These are phyloP conservation scores for Agastache rugosa DNA, from an alignment of 257 asterid species.

Conservation along the genomic window DNA sequence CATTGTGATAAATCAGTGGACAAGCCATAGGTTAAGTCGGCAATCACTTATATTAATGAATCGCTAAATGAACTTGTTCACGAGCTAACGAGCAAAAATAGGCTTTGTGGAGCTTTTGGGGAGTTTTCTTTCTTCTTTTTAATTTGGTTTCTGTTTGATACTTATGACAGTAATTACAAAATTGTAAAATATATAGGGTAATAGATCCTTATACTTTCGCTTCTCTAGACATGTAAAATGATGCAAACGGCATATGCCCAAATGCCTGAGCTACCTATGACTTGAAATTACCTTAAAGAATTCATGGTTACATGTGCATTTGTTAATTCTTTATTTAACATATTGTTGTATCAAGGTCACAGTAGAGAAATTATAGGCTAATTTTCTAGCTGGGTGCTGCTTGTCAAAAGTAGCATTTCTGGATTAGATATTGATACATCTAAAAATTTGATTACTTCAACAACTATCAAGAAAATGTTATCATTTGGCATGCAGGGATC, in stretches of 20 bases:
- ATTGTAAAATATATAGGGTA: not conserved
- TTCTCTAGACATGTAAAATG: not conserved
- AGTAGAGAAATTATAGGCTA: not conserved
- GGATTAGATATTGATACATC: not conserved
- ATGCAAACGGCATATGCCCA: not conserved
- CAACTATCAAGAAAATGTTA: conserved; percentile 9
- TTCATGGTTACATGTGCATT: not conserved
- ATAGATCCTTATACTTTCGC: not conserved
- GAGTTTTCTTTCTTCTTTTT: not conserved
- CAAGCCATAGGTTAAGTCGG: conserved; percentile 6
- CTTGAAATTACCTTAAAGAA: not conserved
- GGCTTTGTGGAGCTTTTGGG: not conserved
- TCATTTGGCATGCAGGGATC: conserved; percentile 67
- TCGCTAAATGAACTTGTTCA: no score
- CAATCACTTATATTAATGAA: not conserved
- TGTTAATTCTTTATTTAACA: not conserved
- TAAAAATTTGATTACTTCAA: not conserved
- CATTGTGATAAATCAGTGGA: conserved; percentile 6
- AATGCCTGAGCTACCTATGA: not conserved
- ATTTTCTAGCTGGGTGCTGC: no score
- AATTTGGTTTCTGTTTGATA: not conserved
- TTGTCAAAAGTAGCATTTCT: not conserved
- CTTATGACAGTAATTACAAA: not conserved
- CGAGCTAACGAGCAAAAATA: not conserved
- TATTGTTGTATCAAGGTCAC: not conserved